Evolutionary conservation across 139 green algal genomes (phyloP).

Genomic region (Parachlorella kessleri): DNA sequence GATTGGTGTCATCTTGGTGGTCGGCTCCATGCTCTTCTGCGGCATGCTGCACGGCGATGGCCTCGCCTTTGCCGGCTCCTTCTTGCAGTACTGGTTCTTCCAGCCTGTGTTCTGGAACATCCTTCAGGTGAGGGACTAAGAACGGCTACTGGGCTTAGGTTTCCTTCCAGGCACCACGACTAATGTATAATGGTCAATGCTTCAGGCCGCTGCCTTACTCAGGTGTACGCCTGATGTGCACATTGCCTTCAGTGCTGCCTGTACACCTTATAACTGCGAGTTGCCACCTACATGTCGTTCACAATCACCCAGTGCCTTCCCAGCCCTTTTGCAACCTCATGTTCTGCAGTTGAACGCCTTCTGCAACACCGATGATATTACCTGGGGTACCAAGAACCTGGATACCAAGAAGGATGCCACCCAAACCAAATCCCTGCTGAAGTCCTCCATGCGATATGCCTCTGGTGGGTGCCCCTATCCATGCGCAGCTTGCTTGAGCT

Average conservation of each 20-base stretch:
- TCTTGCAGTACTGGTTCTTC: constrained; percentile 50
- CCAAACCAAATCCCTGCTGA: constrained; percentile 29
- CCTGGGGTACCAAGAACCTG: constrained; percentile 54
- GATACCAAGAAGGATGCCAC: constrained; percentile 39
- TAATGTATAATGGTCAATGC: no score
- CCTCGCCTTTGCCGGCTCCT: constrained; percentile 30
- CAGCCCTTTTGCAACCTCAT: not conserved
- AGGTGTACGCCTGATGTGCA: no score
- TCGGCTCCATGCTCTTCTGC: constrained; percentile 37
- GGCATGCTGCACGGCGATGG: constrained; percentile 43
- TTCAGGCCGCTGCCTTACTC: no score
- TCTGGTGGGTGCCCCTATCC: not conserved
- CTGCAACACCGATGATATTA: constrained; percentile 51
- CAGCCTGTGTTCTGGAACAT: constrained; percentile 48
- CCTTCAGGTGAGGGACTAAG: constrained; percentile 24
- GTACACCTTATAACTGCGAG: no score
- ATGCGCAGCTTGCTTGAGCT: not conserved
- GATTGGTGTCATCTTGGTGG: constrained; percentile 29
- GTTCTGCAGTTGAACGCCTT: constrained; percentile 39
- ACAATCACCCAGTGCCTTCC: not conserved
- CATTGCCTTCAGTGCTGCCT: no score
- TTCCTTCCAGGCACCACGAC: no score
- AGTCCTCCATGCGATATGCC: constrained; percentile 25
- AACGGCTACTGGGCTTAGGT: no score
- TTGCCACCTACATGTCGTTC: no score